Base-by-base conservation (phyloP, 768 basidiomycete genomes). In the Lentinula sp. region DNA sequence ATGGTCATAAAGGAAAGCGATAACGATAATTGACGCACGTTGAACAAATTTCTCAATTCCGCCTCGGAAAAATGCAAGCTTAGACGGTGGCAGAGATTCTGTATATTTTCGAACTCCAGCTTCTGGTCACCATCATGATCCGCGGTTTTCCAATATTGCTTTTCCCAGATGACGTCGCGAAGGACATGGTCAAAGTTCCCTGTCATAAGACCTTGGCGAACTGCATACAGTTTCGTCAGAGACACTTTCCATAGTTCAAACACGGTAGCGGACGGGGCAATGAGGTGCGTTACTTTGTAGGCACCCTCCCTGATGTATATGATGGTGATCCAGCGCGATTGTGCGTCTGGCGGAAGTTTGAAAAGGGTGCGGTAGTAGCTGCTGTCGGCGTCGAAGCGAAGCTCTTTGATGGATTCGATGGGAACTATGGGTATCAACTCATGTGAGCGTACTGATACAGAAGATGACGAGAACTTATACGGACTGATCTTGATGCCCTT, bases 241-340 rank as follows among this genome's bases (percentile, higher is more conserved):
- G 91, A 85, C 33, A 76, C 71, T 51, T 86, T 81, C 67, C 87
- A 81, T 54, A 87, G 81, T 15, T 74, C 63, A 59, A 79, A 77
- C 2, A 70, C 66, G 3, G 79, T 73, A 33, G 74, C 72, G 0
- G 85, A 85, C 2, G 85, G 80, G 2, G 94, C 88, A 58, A 95
- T 81, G 63, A 95, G 79, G 68, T 97, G 93, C 28, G 95, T 80
- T 0, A 90, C 90, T 76, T 95, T 95, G 79, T 91, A 93, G 23
- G 77, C 78, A 12, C 86, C 88, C 48, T 87, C 85, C 53, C 87
- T 76, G 62, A 90, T 84, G 67, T 95, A 94, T 63, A 94, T 85
- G 72, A 97, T 80, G 0, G 93, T 91, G 64, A 96, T 81, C 91
- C 93, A 96, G 18, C 86, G 80, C 42, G 82, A 76, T 65, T 90